Conservation (phyloP, 345 rosid species). For the Brassica incana region DNA sequence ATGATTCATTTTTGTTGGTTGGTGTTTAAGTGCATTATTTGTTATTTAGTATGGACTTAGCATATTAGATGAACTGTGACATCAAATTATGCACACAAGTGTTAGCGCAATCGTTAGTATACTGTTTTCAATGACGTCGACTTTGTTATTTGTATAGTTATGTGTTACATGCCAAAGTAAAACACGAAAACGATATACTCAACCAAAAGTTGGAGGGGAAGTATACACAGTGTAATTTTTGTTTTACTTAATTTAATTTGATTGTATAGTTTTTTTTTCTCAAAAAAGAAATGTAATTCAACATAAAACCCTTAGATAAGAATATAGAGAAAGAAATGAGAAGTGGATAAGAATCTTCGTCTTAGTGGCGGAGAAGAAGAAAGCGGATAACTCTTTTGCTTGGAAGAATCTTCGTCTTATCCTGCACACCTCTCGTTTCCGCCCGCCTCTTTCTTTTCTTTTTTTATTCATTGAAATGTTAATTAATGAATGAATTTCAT, state of each 20-base stretch:
- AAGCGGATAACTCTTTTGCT: conserved; percentile 33
- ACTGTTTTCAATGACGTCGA: not conserved
- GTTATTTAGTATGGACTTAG: not conserved
- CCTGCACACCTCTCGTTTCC: conserved; percentile 22
- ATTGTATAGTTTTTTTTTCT: not conserved
- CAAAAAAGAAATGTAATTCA: not conserved
- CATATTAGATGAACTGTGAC: not conserved
- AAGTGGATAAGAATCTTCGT: conserved; percentile 38
- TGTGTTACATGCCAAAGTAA: not conserved
- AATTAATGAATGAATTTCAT: not conserved
- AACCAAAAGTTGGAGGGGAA: not conserved
- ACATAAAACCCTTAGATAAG: not conserved
- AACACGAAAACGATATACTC: not conserved
- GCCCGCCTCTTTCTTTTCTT: conserved; percentile 2
- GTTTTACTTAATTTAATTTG: not conserved
- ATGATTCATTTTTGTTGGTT: conserved; percentile 4
- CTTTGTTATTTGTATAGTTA: not conserved
- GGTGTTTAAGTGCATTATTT: not conserved
- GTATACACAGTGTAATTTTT: not conserved
- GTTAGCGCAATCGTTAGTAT: not conserved
- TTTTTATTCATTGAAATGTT: not conserved
- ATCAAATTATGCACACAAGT: not conserved
- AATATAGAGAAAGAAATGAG: not conserved
- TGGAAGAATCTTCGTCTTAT: conserved; percentile 26
- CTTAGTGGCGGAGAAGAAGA: conserved; percentile 31